Evolutionary conservation across 1,139 yeast genomes (phyloP).

Genomic region (Magnusiomyces clavatus): DNA sequence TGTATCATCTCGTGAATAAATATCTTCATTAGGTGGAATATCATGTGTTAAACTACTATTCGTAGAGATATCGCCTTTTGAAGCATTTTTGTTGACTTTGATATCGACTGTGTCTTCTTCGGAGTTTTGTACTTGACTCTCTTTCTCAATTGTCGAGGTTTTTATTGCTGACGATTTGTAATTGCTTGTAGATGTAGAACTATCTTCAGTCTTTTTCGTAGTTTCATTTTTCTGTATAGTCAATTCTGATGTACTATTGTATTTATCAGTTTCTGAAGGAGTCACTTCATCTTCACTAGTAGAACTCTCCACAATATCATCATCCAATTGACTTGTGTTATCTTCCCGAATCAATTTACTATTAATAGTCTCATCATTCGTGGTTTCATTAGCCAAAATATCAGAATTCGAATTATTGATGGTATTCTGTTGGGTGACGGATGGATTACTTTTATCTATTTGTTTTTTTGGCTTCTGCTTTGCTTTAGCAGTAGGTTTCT

Average conservation of each 20-base stretch:
- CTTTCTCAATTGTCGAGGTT: background rate
- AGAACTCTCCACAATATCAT: too few relatives aligned
- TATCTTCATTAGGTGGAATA: too few relatives aligned
- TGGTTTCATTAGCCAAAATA: too few relatives aligned
- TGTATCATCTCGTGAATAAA: too few relatives aligned
- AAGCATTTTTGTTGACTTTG: conserved; percentile 9
- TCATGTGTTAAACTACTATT: too few relatives aligned
- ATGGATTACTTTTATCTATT: conserved; percentile 1
- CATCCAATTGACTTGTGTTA: too few relatives aligned
- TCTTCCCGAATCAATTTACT: too few relatives aligned
- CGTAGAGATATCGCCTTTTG: conserved; percentile 9
- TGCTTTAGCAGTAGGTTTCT: conserved; percentile 9
- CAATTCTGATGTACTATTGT: background rate
- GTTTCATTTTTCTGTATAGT: background rate
- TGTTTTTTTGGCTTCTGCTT: conserved; percentile 10
- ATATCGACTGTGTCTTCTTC: conserved; percentile 8
- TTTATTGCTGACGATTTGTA: background rate
- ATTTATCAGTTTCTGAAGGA: too few relatives aligned
- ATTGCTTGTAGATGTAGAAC: background rate
- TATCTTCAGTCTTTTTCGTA: background rate
- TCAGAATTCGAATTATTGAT: too few relatives aligned
- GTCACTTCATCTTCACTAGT: too few relatives aligned
- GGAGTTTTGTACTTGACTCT: background rate
- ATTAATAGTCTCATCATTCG: too few relatives aligned
- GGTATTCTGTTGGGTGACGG: background rate